A percentile compares a stretch with the other conserved stretches of the same genome.
Evolutionary conservation across 192 early-diverging fungal species (phyloP).

Genomic region (Coemansia sp.): DNA sequence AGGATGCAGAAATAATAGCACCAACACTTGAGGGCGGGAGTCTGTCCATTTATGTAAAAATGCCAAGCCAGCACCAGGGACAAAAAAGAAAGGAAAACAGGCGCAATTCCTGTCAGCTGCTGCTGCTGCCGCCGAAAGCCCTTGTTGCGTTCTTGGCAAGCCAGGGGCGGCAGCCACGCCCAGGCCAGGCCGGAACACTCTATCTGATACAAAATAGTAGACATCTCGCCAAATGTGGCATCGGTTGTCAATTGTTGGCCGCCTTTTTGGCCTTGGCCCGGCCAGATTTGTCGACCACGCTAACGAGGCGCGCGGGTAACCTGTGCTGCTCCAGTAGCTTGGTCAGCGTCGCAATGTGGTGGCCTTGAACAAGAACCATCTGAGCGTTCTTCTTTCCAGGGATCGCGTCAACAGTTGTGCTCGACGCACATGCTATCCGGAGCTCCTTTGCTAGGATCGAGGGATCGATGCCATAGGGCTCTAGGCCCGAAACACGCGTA

Average conservation of each 20-base stretch:
- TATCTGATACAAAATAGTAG: neutral
- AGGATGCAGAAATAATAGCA: neutral
- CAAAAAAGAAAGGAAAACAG: neutral
- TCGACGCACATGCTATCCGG: constrained; percentile 43
- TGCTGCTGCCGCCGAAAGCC: neutral
- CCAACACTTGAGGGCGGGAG: neutral
- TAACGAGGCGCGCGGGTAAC: constrained; percentile 32
- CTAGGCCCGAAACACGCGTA: constrained; percentile 47
- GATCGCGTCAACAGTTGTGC: constrained; percentile 41
- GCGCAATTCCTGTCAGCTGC: neutral
- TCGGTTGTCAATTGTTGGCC: neutral
- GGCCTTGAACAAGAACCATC: constrained; percentile 50
- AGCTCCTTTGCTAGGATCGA: constrained; percentile 44
- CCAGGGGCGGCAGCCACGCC: constrained; percentile 4
- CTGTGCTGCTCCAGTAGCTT: constrained; percentile 39
- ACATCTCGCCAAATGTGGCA: neutral
- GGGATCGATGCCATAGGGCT: constrained; percentile 44
- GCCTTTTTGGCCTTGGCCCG: constrained; percentile 44
- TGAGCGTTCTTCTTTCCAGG: constrained; percentile 38
- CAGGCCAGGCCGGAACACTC: neutral
- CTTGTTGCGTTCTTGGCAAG: constrained; percentile 6
- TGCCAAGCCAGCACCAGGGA: neutral
- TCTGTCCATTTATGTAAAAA: neutral
- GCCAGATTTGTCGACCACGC: constrained; percentile 41
- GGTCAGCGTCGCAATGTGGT: constrained; percentile 36